These are phyloP conservation scores for Cercospora beticola DNA, from an alignment of 2,329 filamentous ascomycete genomes.

Conservation along the genomic window DNA sequence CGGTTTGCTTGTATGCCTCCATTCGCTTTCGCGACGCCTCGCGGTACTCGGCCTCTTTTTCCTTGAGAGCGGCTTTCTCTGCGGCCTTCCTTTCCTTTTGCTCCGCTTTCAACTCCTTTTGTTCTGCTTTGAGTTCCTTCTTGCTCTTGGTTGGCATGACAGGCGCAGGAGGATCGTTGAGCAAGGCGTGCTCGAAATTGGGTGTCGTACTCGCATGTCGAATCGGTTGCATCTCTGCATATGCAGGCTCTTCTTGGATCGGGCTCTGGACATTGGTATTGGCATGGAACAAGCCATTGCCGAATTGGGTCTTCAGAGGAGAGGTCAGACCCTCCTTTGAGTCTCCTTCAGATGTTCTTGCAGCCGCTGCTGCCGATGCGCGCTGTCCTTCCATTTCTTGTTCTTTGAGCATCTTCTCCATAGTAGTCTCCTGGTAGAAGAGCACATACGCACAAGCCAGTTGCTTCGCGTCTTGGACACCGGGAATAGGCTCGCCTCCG, in stretches of 20 bases:
- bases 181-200: conserved; percentile 28
- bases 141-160: conserved; percentile 60
- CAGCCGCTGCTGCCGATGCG: conserved; percentile 49
- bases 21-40: conserved; percentile 48
- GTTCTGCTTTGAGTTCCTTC: conserved; percentile 62
- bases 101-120: conserved; percentile 59
- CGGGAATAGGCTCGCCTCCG: conserved; percentile 65
- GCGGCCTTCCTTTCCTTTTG: conserved; percentile 59
- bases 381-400: conserved; percentile 73
- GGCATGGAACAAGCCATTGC: conserved; percentile 35
- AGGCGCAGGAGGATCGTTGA: conserved; percentile 47
- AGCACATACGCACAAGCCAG: conserved; percentile 94
- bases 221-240: conserved; percentile 54
- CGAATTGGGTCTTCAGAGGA: conserved; percentile 27
- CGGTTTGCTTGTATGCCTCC: conserved; percentile 57
- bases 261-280: conserved; percentile 25
- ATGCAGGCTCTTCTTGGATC: conserved; percentile 12
- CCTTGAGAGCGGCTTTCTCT: conserved; percentile 59
- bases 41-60: conserved; percentile 38
- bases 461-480: conserved; percentile 52
- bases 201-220: conserved; percentile 68
- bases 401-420: conserved; percentile 69
- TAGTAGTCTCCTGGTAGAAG: conserved; percentile 90
- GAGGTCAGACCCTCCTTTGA: conserved; percentile 28
- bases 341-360: conserved; percentile 40